phyloP scores from a whole-genome alignment of 2,329 filamentous ascomycete genomes.

The Epicoccum sorghinum region DNA sequence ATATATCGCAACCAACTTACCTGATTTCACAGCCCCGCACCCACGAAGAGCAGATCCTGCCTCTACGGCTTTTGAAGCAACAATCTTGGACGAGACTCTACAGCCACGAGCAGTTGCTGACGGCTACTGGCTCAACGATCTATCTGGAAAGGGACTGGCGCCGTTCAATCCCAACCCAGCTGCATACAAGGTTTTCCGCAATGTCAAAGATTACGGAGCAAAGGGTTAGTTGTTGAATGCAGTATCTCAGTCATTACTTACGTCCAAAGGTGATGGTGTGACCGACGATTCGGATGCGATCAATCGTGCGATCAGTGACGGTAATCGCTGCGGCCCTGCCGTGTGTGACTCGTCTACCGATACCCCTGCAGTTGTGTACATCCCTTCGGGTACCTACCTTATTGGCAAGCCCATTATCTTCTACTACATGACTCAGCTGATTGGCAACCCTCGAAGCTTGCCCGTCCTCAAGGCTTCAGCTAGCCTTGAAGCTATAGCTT shows the following conservation, averaged over 20 bases:
- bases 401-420: slow-evolving; percentile 60
- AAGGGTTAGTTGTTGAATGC: slow-evolving; percentile 36
- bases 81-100: slow-evolving; percentile 6
- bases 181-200: slow-evolving; percentile 52
- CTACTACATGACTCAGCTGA: slow-evolving; percentile 68
- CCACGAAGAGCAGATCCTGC: slow-evolving; percentile 10
- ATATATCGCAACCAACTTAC: slow-evolving; percentile 5
- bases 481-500: slow-evolving; percentile 60
- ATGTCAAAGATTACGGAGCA: slow-evolving; percentile 54
- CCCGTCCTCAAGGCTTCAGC: slow-evolving; percentile 62
- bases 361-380: slow-evolving; percentile 63
- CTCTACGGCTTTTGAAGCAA: neutral
- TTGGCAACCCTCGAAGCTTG: slow-evolving; percentile 63
- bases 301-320: slow-evolving; percentile 53
- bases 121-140: slow-evolving; percentile 52
- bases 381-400: slow-evolving; percentile 64
- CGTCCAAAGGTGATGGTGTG: slow-evolving; percentile 41
- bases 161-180: slow-evolving; percentile 48
- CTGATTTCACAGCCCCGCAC: slow-evolving; percentile 14
- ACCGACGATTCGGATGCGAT: slow-evolving; percentile 62
- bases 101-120: slow-evolving; percentile 15
- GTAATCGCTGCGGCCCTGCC: slow-evolving; percentile 52
- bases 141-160: slow-evolving; percentile 51
- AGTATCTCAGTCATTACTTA: slow-evolving; percentile 15
- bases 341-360: slow-evolving; percentile 56